Percentiles rank a stretch among this genome's conserved stretches.
Evolutionary conservation across 2,329 filamentous ascomycete species (phyloP).

Genomic region (Monilinia vaccinii-corymbosi): DNA sequence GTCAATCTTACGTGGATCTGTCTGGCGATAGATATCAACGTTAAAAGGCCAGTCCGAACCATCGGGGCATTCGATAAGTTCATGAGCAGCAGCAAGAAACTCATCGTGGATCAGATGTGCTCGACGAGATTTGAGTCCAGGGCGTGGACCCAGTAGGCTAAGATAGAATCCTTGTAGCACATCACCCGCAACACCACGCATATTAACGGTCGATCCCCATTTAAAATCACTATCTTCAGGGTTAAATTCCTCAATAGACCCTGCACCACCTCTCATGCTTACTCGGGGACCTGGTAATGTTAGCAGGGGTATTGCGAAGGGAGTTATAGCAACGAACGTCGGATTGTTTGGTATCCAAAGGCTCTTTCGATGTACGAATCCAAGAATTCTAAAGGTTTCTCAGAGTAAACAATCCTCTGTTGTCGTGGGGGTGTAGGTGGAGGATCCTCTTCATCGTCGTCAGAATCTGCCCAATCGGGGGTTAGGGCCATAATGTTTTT

Average conservation of each 20-base stretch:
- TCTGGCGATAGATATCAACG: neutral
- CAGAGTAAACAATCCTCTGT: conserved; percentile 19
- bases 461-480: conserved; percentile 8
- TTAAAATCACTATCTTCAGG: neutral
- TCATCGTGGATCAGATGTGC: neutral
- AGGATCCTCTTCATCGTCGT: conserved; percentile 15
- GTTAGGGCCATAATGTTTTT: conserved; percentile 20
- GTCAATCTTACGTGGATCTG: conserved; percentile 1
- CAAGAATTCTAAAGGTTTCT: conserved; percentile 26
- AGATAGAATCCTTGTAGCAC: neutral
- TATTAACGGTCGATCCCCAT: neutral
- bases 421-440: conserved; percentile 10
- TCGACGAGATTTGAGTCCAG: neutral
- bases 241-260: neutral
- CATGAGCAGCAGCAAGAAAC: neutral
- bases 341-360: conserved; percentile 22
- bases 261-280: conserved; percentile 3
- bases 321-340: conserved; percentile 5
- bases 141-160: neutral
- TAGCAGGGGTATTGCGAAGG: neutral
- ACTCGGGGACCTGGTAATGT: neutral
- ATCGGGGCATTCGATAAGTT: neutral
- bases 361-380: conserved; percentile 25
- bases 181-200: conserved; percentile 2
- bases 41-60: neutral